phyloP scores from a whole-genome alignment of 2,329 filamentous ascomycete species.

The Furcasterigmium furcatum region DNA sequence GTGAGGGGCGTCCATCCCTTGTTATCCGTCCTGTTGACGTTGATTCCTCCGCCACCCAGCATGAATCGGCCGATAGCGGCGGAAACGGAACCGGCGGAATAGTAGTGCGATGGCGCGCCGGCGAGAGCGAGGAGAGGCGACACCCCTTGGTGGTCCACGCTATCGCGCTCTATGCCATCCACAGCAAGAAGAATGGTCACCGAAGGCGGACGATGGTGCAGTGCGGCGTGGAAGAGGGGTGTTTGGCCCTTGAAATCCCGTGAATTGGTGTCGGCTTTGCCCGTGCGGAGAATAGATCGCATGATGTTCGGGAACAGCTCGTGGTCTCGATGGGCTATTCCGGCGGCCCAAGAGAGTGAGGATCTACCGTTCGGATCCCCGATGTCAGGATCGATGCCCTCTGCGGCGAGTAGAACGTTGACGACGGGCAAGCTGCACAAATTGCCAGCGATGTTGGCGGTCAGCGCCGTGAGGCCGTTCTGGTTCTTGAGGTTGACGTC shows the following conservation, averaged over 20 bases:
- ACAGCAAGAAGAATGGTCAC: neutral
- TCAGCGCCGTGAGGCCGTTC: neutral
- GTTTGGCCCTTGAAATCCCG: neutral
- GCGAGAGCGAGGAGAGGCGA: neutral
- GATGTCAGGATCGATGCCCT: neutral
- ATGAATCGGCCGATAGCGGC: too few species aligned
- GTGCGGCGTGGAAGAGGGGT: neutral
- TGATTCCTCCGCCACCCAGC: too few species aligned
- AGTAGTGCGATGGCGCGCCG: neutral
- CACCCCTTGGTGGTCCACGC: neutral
- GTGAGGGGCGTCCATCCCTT: neutral
- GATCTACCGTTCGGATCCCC: neutral
- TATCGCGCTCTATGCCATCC: neutral
- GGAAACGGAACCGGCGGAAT: neutral
- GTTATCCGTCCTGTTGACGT: neutral
- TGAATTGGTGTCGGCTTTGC: neutral
- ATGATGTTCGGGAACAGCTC: neutral
- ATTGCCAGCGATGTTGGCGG: neutral
- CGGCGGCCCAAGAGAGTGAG: neutral
- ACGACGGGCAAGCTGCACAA: neutral
- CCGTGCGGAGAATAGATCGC: neutral
- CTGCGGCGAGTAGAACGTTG: neutral
- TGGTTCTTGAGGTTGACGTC: neutral
- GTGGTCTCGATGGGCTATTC: neutral
- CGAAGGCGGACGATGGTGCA: neutral